Evolutionary conservation across 2,329 filamentous ascomycete genomes (phyloP).

Genomic region (Scytalidium sp.): DNA sequence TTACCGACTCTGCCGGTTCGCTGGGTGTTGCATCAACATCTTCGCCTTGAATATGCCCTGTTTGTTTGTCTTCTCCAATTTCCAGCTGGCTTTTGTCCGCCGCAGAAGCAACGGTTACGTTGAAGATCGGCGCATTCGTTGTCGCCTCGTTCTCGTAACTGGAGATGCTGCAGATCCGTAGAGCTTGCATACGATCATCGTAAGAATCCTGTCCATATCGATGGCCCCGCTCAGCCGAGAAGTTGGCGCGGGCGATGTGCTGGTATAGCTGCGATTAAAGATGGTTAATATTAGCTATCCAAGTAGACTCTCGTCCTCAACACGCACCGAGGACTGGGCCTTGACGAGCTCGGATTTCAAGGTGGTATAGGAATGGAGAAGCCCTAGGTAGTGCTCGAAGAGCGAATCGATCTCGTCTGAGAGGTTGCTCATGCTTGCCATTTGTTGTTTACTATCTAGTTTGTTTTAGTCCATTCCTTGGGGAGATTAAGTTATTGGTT

Average conservation of each 20-base stretch:
- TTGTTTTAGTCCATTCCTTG: not conserved
- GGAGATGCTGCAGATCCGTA: slow-evolving; percentile 38
- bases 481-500: no score
- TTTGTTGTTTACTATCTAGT: not conserved
- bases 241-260: slow-evolving; percentile 69
- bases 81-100: not conserved
- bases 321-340: slow-evolving; percentile 48
- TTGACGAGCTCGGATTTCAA: slow-evolving; percentile 52
- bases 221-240: slow-evolving; percentile 59
- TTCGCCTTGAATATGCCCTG: not conserved
- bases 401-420: slow-evolving; percentile 53
- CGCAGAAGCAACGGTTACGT: not conserved
- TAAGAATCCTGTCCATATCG: slow-evolving; percentile 70
- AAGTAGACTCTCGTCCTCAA: not conserved
- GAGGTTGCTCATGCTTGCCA: slow-evolving; percentile 4
- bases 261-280: slow-evolving; percentile 17
- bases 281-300: not conserved
- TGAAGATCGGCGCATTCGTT: not conserved
- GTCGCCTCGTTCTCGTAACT: not conserved
- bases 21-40: no score
- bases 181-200: slow-evolving; percentile 69
- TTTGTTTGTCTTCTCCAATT: not conserved
- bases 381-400: slow-evolving; percentile 61
- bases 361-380: slow-evolving; percentile 64
- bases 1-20: no score